A percentile compares a stretch with the other conserved stretches of the same genome.
phyloP scores from a whole-genome alignment of 495 filamentous ascomycete genomes.

The Astrothelium subdiscretum region DNA sequence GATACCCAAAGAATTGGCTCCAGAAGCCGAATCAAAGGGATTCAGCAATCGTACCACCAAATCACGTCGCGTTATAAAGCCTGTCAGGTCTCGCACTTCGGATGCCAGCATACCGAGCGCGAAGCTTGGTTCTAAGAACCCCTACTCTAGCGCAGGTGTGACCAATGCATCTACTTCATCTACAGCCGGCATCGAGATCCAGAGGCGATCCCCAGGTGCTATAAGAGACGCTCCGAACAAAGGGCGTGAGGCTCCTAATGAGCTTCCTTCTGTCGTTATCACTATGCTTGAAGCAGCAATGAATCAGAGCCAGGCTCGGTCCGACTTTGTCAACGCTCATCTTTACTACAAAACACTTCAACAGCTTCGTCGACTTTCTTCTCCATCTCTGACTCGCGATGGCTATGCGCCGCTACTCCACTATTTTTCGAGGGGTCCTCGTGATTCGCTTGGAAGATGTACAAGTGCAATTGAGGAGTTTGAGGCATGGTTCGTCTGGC shows the following conservation, averaged over 20 bases:
- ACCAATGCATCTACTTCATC: not conserved
- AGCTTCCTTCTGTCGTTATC: slow-evolving; percentile 38
- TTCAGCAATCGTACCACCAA: slow-evolving; percentile 54
- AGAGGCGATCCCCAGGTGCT: not conserved
- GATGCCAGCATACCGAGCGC: slow-evolving; percentile 2
- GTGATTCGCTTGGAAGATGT: slow-evolving; percentile 53
- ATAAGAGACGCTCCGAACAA: not conserved
- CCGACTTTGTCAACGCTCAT: slow-evolving; percentile 59
- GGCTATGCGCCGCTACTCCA: slow-evolving; percentile 57
- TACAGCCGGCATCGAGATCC: not conserved
- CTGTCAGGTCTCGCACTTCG: not conserved
- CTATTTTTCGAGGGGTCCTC: slow-evolving; percentile 56
- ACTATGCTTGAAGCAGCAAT: slow-evolving; percentile 59
- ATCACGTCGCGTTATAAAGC: slow-evolving; percentile 15
- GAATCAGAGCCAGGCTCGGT: slow-evolving; percentile 52
- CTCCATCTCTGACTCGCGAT: slow-evolving; percentile 47
- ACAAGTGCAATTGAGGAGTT: slow-evolving; percentile 59
- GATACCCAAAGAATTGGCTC: slow-evolving; percentile 48
- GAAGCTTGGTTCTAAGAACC: slow-evolving; percentile 20
- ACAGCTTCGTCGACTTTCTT: slow-evolving; percentile 49
- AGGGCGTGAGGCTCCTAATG: not conserved
- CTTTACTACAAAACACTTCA: slow-evolving; percentile 58
- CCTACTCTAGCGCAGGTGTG: slow-evolving; percentile 13
- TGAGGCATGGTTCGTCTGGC: slow-evolving; percentile 65
- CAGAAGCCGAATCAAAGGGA: slow-evolving; percentile 41